A percentile compares a stretch with the other conserved stretches of the same genome.
phyloP scores from a whole-genome alignment of 805 yeast species.

The Phaffomyces antillensis region DNA sequence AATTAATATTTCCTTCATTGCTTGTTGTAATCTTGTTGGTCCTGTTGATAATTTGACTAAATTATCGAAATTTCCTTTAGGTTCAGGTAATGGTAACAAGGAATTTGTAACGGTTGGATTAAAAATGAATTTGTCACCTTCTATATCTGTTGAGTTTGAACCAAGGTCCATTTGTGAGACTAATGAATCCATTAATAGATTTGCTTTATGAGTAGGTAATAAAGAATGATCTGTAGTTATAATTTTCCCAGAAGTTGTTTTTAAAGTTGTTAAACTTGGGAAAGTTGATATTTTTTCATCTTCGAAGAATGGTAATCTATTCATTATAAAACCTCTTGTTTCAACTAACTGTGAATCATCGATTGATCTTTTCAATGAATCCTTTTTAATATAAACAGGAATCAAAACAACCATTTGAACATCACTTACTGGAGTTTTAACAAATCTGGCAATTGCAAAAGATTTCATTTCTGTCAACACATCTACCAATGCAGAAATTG shows the following conservation, averaged over 20 bases:
- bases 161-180: constrained; percentile 40
- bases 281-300: constrained; percentile 62
- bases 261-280: constrained; percentile 29
- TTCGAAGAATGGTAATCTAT: constrained; percentile 63
- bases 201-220: constrained; percentile 33
- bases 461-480: constrained; percentile 41
- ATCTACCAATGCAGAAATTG: constrained; percentile 43
- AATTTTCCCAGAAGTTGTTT: constrained; percentile 26
- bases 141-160: constrained; percentile 19
- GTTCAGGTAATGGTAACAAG: constrained; percentile 11
- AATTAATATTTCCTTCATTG: constrained; percentile 12
- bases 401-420: constrained; percentile 47
- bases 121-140: constrained; percentile 12
- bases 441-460: constrained; percentile 59
- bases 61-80: constrained; percentile 16
- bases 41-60: constrained; percentile 18
- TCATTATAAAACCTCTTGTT: constrained; percentile 39
- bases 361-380: constrained; percentile 17
- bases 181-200: constrained; percentile 34
- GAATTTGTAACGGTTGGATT: constrained; percentile 12
- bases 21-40: constrained; percentile 19
- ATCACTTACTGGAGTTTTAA: constrained; percentile 40
- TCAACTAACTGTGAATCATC: constrained; percentile 14
- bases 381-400: constrained; percentile 34
- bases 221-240: constrained; percentile 19